Base-by-base conservation (phyloP, 2,329 filamentous ascomycete species). In the Tolypocladium cylindrosporum region DNA sequence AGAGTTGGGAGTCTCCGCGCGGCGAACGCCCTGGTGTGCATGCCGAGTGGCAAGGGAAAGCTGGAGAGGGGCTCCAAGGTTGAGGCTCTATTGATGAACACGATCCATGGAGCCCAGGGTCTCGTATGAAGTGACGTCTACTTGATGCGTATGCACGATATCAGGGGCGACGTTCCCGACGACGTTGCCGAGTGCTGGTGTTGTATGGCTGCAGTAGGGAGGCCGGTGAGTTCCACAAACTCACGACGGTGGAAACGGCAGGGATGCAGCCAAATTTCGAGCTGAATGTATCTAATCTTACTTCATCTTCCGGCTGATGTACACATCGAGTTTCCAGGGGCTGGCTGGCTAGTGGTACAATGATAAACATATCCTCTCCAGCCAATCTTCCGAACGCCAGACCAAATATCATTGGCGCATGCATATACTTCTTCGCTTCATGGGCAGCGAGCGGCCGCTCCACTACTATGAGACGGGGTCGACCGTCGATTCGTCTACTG, bases 1-100 rank as follows among this genome's bases (percentile, higher is more conserved):
- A 83, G 86, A 61, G 91, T 99, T 2, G 91, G 91, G 0, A 97
- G 93, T 71, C 79, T 97, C 64, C 89, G 87, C 61, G 87, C 88
- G 24, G 93, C 94, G 3, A 99, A 99, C 76, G 91, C 89, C 4
- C 73, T 99, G 65, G 73, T 97, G 31, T 89, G 88, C 65, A 75
- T 95, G 74, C 88, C 89, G 0, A 78, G 80, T 41, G 83, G 84
- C 2, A 77, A 85, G 40, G 85, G 84, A 7, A 78, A 77, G n/a
- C 68, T 91, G 57, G 79, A 76, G 53, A 89, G 88, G 68, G 91
- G 91, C 0, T 74, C 82, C 56, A 84, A 78, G 65, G 85, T 91
- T 4, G 85, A 93, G 61, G 93, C 91, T 11, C 73, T 97, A 65
- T 70, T 97, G 67, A 91, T 97, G 86, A 84, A 84, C 3, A 65